Base-by-base conservation (phyloP, 805 yeast species). In the Candida tibetensis region DNA sequence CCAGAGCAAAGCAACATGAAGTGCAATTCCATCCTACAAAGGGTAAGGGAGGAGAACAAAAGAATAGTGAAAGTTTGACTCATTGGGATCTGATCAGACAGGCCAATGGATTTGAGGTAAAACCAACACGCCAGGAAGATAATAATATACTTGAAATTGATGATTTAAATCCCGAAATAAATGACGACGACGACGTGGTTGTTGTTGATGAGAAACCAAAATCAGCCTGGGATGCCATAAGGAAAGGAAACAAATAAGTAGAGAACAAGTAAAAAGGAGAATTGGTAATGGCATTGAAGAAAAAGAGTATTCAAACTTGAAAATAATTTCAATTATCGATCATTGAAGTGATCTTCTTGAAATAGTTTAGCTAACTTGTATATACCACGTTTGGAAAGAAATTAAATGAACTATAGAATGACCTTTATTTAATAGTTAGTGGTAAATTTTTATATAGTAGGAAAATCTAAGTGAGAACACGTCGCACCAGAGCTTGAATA, bases 81-180 rank as follows among this genome's bases (percentile, higher is more conserved):
- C 57, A 57, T 22, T 66, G 72, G 72, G 67, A 62, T 15, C 51
- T 57, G 38, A 57, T 66, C n/a, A 45, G 72, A 27, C 41, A 48
- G 17, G 55, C 52, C 22, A 64, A 62, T 42, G 69, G 68, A 8
- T 59, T 56, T 37, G 45, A 25, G 4, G 27, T 30, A 4, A 10
- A 28, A 3, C 22, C 13, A n/a, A 21, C 17, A 15, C 22, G 12
- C 13, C 9, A 8, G 32, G 29, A 31, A 12, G 23, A 9, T 14
- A 14, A 21, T 4, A 31, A 36, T 17, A 18, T 26, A 16, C 13
- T 12, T 6, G 39, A 30, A 17, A 5, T 19, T 5, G 26, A 14
- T 16, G 12, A 25, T 8, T 17, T n/a, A 8, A 18, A 9, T 15
- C 29, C 30, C 21, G 30, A 25, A 15, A 13, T 13, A n/a, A 15